A percentile compares a stretch with the other conserved stretches of the same genome.
These are phyloP conservation scores for Fraxinus sp. DNA, from an alignment of 305 asterid species.

Conservation along the genomic window DNA sequence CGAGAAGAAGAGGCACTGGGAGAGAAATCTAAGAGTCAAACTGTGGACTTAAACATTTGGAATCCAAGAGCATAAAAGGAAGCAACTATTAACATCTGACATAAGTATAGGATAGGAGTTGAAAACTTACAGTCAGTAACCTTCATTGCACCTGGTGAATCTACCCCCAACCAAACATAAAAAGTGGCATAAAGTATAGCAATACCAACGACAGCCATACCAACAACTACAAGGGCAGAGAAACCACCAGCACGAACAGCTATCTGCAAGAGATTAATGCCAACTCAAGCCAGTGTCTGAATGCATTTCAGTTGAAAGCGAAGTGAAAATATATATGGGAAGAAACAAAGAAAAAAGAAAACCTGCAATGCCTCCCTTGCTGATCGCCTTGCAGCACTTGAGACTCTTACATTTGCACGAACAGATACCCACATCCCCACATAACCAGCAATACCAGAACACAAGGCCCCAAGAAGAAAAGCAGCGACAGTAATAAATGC, in stretches of 20 bases:
- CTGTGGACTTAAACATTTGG: conserved; percentile 21
- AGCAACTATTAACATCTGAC: conserved; percentile 23
- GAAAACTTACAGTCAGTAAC: conserved; percentile 80
- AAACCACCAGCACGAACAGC: conserved; percentile 99
- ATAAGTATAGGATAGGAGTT: conserved; percentile 25
- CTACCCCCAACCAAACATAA: conserved; percentile 92
- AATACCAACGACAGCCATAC: conserved; percentile 96
- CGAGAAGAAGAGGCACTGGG: conserved; percentile 97
- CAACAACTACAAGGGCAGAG: conserved; percentile 96
- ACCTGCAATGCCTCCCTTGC: conserved; percentile 99
- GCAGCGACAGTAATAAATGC: conserved; percentile 88
- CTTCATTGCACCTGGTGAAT: conserved; percentile 85
- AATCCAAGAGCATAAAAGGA: conserved; percentile 17
- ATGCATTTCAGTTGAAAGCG: conserved; percentile 21
- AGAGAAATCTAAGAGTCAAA: conserved; percentile 25
- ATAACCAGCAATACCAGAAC: conserved; percentile 98
- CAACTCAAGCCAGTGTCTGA: conserved; percentile 24
- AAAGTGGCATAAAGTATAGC: conserved; percentile 84
- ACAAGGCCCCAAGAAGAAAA: conserved; percentile 93
- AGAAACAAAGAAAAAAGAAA: conserved; percentile 21
- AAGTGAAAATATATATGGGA: conserved; percentile 11
- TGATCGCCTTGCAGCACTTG: conserved; percentile 99
- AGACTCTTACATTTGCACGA: conserved; percentile 97
- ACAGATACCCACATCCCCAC: conserved; percentile 99
- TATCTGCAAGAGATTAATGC: conserved; percentile 51